Conservation (phyloP, 2,329 filamentous ascomycete species). For the Fusarium graminum region DNA sequence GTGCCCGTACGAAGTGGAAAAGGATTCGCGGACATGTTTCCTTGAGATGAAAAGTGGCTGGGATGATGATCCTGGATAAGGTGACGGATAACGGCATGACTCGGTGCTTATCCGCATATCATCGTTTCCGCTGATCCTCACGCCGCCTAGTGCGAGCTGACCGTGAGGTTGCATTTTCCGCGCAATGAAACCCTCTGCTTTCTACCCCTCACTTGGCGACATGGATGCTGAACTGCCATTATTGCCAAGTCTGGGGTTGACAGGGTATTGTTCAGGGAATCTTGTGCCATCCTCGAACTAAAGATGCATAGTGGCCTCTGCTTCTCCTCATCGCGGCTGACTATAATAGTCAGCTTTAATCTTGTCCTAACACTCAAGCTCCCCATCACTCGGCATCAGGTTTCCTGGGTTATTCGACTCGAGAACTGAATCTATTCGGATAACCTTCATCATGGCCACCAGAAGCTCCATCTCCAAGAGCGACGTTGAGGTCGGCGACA, state of each 20-base stretch:
- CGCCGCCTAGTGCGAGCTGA: not conserved
- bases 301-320: conserved; percentile 11
- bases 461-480: conserved; percentile 45
- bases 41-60: conserved; percentile 11
- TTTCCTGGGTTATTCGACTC: not conserved
- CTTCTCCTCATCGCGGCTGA: conserved; percentile 16
- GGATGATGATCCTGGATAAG: conserved; percentile 5
- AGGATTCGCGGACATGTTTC: conserved; percentile 25
- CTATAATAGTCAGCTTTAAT: conserved; percentile 36
- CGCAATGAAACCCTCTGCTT: conserved; percentile 19
- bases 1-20: conserved; percentile 19
- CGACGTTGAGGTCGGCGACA: conserved; percentile 35
- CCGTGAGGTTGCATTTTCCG: conserved; percentile 33
- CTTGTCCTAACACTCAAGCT: conserved; percentile 2
- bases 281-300: conserved; percentile 10
- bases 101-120: conserved; percentile 35
- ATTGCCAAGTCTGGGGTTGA: conserved; percentile 38
- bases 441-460: conserved; percentile 29
- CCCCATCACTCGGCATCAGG: conserved; percentile 11
- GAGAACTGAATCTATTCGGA: not conserved
- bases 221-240: conserved; percentile 19
- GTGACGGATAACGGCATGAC: conserved; percentile 24
- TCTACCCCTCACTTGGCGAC: conserved; percentile 39
- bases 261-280: conserved; percentile 33
- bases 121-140: not conserved